Conservation (phyloP, 345 rosid genomes). For the Noccaea bulbosa region DNA sequence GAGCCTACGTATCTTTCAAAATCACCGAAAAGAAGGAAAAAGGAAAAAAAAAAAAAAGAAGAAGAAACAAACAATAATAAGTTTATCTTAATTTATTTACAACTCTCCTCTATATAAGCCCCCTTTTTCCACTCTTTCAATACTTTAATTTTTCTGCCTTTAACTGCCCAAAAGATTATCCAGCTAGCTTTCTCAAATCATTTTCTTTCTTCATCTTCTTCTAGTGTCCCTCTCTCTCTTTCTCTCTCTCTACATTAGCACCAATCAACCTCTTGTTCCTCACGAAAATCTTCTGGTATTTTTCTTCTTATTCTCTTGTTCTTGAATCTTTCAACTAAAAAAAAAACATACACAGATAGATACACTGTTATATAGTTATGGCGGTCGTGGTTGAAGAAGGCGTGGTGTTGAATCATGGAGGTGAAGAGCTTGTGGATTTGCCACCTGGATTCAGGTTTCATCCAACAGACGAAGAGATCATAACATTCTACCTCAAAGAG, state of each 20-base stretch:
- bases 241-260: constrained; percentile 29
- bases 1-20: constrained; percentile 69
- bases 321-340: constrained; percentile 20
- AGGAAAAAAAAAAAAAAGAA: constrained; percentile 21
- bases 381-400: constrained; percentile 55
- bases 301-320: constrained; percentile 25
- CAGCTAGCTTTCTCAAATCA: constrained; percentile 40
- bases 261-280: constrained; percentile 1
- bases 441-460: constrained; percentile 97
- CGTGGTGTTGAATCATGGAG: constrained; percentile 49
- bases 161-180: constrained; percentile 54
- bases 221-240: constrained; percentile 20
- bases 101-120: constrained; percentile 67
- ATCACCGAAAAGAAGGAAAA: constrained; percentile 42
- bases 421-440: constrained; percentile 64
- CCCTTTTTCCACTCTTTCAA: constrained; percentile 34
- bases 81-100: constrained; percentile 18
- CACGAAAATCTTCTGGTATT: constrained; percentile 25
- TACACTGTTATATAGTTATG: constrained; percentile 43
- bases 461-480: constrained; percentile 93
- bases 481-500: constrained; percentile 65
- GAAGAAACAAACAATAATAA: constrained; percentile 18
- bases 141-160: constrained; percentile 59
- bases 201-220: constrained; percentile 36
- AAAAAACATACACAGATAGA: background rate